Evolutionary conservation across 1,284 basidiomycete species (phyloP).

Genomic region (Trametes hirsuta): DNA sequence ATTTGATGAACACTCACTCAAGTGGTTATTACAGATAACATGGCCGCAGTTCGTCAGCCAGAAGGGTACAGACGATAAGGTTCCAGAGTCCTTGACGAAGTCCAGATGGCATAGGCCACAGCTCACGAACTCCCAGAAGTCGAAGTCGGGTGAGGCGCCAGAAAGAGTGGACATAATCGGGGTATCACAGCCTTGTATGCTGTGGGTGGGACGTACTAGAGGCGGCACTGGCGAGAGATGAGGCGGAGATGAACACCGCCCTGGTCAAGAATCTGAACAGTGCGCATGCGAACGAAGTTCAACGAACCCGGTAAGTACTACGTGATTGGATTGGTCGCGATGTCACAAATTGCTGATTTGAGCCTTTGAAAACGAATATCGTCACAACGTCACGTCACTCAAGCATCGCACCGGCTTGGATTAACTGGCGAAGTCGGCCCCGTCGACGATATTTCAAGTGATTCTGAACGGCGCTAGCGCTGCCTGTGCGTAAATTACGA

Average conservation of each 20-base stretch:
- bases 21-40: conserved; percentile 78
- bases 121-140: conserved; percentile 79
- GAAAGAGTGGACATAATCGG: conserved; percentile 24
- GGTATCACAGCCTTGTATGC: not conserved
- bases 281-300: not conserved
- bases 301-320: too few relatives aligned
- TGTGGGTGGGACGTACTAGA: not conserved
- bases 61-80: conserved; percentile 65
- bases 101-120: conserved; percentile 71
- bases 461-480: too few relatives aligned
- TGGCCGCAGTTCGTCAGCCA: conserved; percentile 87
- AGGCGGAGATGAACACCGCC: not conserved
- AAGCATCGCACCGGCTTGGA: too few relatives aligned
- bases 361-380: too few relatives aligned
- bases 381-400: too few relatives aligned
- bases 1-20: conserved; percentile 55
- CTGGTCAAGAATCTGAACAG: not conserved
- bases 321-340: too few relatives aligned
- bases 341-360: too few relatives aligned
- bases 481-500: too few relatives aligned
- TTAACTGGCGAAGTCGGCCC: too few relatives aligned
- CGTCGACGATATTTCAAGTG: too few relatives aligned
- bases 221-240: not conserved
- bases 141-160: conserved; percentile 38
- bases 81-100: conserved; percentile 51